Evolutionary conservation across 345 rosid genomes (phyloP), one percentile per base, ranked within the genome.

Genomic region (Melaleuca quinquenervia): DNA sequence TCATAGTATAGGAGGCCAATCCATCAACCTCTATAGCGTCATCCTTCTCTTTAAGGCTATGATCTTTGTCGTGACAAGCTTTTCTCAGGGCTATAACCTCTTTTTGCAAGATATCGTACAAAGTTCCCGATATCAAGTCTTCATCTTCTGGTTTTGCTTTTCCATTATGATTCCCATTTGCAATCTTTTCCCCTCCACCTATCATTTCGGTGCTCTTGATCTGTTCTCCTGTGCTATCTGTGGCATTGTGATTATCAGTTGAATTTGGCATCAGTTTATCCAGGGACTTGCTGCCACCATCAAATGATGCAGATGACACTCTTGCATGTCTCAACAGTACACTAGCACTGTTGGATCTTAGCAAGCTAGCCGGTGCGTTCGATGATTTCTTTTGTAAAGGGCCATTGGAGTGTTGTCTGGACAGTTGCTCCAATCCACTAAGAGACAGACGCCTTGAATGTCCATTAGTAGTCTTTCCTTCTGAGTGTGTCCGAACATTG

Each of bases 51-150:
- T 88, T 89, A 62, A 89, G 85, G 86, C 90, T 88, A 48, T 89
- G 92, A 84, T 91, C 90, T 86, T 87, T 89, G 58, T 91, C 91
- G 3, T 86, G 86, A 87, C 91, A 88, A 52, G 89, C 90, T 90
- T 88, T 91, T 55, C 92, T 85, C 51, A 91, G 85, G 44, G 84
- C 53, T 62, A 91, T 87, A 56, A 91, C 90, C 85, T 91, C 92
- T 78, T 89, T 91, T 82, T 91, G 92, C 80, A 91, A 58, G 87
- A 91, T 88, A 86, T 91, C 92, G 44, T 91, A 91, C 88, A 91
- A 83, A 54, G 88, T 86, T 83, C 91, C 91, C 3, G 92, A 89
- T 49, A 91, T 90, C 85, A 26, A 84, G 56, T 90, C 91, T 58
- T 88, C 90, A 29, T 54, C 84, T 64, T 89, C 90, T 29, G 87